Evolutionary conservation across 1,284 basidiomycete species (phyloP), one percentile per base, ranked within the genome.

Genomic region (Sporisorium sorghi): DNA sequence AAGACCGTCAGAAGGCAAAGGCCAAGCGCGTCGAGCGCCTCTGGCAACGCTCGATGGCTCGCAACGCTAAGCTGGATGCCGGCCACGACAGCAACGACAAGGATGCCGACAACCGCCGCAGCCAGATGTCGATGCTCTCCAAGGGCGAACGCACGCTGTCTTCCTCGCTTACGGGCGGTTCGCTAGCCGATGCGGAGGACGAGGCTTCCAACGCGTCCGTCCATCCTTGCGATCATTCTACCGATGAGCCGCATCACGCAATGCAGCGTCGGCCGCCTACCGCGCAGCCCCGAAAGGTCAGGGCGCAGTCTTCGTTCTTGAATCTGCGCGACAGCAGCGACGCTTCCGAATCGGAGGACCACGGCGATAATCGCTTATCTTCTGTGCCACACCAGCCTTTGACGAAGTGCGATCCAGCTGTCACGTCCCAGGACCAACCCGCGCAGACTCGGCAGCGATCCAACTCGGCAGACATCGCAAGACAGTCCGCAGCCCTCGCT

Each of bases 1-100:
- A 81, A 37, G 79, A 78, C 40, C 79, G 80, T 44, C 78, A 78
- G 32, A 60, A 62, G 44, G 58, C 59, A 28, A 69, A 72, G 52
- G 73, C 76, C 2, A 64, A 68, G 17, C 57, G 73, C 8, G 80
- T 81, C 17, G 79, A 82, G 50, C 43, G 53, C 23, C 53, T 80
- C 23, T 82, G 72, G 75, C 63, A 75, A 55, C 61, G 75, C 12
- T 76, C 73, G 2, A 43, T 72, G 53, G 73, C 67, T 30, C 63
- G 67, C 28, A 75, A 75, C 28, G 66, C 66, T 6, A 48, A 32
- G 17, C 35, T n/a, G 2, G 72, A 65, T 12, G 46, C 32, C 10
- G 21, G 17, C 8, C 43, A 51, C 2, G 49, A 48, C 32, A 40
- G 24, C 11, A 42, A 55, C 12, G 39, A 58, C 8, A 28, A 43